Conservation (phyloP, 345 rosid genomes). For the Murraya paniculata region DNA sequence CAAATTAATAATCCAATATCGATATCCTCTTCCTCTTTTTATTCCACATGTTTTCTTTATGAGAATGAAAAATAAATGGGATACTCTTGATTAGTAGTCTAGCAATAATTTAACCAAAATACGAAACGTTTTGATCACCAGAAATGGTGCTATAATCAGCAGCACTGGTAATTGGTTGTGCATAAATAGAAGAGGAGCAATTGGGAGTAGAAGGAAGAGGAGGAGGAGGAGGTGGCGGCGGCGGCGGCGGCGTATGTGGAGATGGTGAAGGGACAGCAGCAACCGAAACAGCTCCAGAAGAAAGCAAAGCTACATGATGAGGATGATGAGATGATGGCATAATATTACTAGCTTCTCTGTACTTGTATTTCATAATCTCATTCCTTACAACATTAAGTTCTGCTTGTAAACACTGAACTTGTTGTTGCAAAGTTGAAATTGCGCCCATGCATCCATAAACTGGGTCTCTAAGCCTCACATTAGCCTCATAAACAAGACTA, state of each 20-base stretch:
- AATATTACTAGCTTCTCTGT: slow-evolving; percentile 52
- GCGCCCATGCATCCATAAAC: slow-evolving; percentile 99
- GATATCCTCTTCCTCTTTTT: slow-evolving; percentile 24
- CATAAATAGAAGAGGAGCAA: slow-evolving; percentile 57
- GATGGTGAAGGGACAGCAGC: slow-evolving; percentile 40
- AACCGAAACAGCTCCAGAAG: slow-evolving; percentile 55
- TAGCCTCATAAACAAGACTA: slow-evolving; percentile 94
- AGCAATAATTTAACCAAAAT: slow-evolving; percentile 49
- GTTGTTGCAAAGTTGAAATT: slow-evolving; percentile 86
- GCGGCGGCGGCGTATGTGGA: slow-evolving; percentile 30
- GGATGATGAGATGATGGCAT: slow-evolving; percentile 33
- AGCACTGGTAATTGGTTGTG: slow-evolving; percentile 27
- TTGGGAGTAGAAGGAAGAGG: slow-evolving; percentile 35
- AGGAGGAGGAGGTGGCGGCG: slow-evolving; percentile 30
- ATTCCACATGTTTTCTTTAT: slow-evolving; percentile 18
- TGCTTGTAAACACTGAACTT: slow-evolving; percentile 74
- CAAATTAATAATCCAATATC: slow-evolving; percentile 9
- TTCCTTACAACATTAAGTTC: slow-evolving; percentile 73
- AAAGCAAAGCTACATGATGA: slow-evolving; percentile 44
- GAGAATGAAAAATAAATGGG: slow-evolving; percentile 36
- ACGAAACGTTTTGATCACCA: slow-evolving; percentile 57
- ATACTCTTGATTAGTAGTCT: slow-evolving; percentile 15
- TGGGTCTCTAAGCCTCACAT: slow-evolving; percentile 92
- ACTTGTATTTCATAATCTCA: slow-evolving; percentile 79
- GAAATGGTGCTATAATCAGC: slow-evolving; percentile 60